phyloP scores from a whole-genome alignment of 176 grass and related monocot species.

The Bromus sterilis region DNA sequence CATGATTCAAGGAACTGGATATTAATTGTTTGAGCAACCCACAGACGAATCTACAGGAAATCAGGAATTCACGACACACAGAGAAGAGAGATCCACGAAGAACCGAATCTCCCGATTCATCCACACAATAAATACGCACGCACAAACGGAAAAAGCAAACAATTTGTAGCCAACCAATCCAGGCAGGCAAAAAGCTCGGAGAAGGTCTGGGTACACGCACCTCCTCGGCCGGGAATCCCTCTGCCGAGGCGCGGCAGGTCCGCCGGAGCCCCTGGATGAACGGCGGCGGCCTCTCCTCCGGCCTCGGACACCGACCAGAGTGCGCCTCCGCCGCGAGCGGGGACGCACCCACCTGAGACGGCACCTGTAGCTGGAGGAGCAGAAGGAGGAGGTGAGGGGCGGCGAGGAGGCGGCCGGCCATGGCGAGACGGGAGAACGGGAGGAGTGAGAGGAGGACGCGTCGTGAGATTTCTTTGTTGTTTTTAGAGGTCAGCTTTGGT shows the following conservation, averaged over 20 bases:
- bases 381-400: background rate
- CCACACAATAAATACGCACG: background rate
- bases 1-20: background rate
- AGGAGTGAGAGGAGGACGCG: background rate
- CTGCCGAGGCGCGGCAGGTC: constrained; percentile 21
- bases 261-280: constrained; percentile 29
- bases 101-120: background rate
- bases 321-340: background rate
- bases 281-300: constrained; percentile 8
- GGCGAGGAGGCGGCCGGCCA: constrained; percentile 33
- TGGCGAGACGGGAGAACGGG: background rate
- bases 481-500: constrained; percentile 15
- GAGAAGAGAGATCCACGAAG: constrained; percentile 15
- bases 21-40: background rate
- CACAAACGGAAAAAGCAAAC: background rate
- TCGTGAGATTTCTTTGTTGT: constrained; percentile 32
- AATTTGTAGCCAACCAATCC: background rate
- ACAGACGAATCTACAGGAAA: background rate
- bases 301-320: constrained; percentile 8
- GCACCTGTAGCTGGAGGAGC: background rate
- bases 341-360: background rate
- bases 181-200: background rate
- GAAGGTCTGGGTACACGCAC: too few relatives aligned
- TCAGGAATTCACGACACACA: background rate
- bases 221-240: constrained; percentile 24